A percentile compares a stretch with the other conserved stretches of the same genome.
Conservation (phyloP, 2,329 filamentous ascomycete species). For the Aspergillus neotritici region DNA sequence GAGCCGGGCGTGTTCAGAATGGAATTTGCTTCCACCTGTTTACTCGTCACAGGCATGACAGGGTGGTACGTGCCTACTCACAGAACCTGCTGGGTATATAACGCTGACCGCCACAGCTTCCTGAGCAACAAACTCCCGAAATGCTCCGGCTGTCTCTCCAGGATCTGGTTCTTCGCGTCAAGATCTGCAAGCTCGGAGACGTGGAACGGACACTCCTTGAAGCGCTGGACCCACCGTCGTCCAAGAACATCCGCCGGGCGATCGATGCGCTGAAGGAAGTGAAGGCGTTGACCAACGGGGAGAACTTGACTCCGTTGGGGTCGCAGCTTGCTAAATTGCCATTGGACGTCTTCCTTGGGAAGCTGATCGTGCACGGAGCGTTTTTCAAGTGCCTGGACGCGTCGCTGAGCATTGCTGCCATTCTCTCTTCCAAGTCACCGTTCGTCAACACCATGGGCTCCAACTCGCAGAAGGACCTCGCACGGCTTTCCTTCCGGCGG, state of each 20-base stretch:
- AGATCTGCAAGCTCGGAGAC: constrained; percentile 91
- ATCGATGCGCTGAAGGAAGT: constrained; percentile 93
- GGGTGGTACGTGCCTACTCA: constrained; percentile 38
- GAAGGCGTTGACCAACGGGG: constrained; percentile 71
- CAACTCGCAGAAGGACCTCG: constrained; percentile 72
- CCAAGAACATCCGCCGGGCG: constrained; percentile 87
- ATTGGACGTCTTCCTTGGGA: constrained; percentile 89
- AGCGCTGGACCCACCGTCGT: constrained; percentile 81
- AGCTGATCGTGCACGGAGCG: constrained; percentile 78
- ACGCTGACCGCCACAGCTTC: constrained; percentile 51
- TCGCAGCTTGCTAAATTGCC: constrained; percentile 81
- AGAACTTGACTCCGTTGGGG: constrained; percentile 83
- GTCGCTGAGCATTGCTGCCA: constrained; percentile 83
- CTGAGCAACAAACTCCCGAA: constrained; percentile 90
- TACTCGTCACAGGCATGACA: constrained; percentile 81
- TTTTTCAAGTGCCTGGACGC: constrained; percentile 91
- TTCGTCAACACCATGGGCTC: constrained; percentile 84
- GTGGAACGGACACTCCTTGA: constrained; percentile 85
- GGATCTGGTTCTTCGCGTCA: constrained; percentile 90
- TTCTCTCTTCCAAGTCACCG: constrained; percentile 89
- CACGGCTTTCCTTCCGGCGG: constrained; percentile 66
- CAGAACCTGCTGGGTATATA: no score
- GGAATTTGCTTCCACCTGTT: constrained; percentile 95
- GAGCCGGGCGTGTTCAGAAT: constrained; percentile 91
- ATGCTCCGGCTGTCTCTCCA: constrained; percentile 92